Percentiles rank a stretch among this genome's conserved stretches.
These are phyloP conservation scores for Amanita rubescens DNA, from an alignment of 768 basidiomycete species.

Conservation along the genomic window DNA sequence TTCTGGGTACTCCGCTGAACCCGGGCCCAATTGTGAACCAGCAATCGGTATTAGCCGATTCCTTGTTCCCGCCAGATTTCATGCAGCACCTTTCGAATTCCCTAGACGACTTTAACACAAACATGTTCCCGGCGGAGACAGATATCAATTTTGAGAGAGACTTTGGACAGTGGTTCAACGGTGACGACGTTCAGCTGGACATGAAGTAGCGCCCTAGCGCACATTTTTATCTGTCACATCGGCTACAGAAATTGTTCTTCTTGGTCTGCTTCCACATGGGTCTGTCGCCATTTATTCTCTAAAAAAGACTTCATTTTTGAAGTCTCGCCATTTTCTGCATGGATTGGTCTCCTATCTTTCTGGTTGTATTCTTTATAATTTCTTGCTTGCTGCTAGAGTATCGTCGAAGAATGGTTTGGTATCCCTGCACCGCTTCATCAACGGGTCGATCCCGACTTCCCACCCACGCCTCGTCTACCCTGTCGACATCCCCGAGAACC, in stretches of 20 bases:
- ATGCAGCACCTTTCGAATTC: constrained; percentile 21
- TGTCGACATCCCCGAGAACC: neutral
- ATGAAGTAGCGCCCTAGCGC: constrained; percentile 27
- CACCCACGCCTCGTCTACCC: neutral
- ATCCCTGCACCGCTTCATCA: neutral
- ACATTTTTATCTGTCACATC: too few species aligned
- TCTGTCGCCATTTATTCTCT: neutral
- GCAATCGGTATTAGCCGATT: constrained; percentile 1
- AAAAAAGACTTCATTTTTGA: constrained; percentile 1
- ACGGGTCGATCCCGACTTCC: neutral
- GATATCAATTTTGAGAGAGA: constrained; percentile 65
- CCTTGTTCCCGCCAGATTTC: constrained; percentile 8
- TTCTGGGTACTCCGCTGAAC: constrained; percentile 5
- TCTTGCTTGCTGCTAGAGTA: constrained; percentile 3
- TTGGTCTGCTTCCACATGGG: neutral
- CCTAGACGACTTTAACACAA: constrained; percentile 35
- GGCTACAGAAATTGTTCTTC: neutral
- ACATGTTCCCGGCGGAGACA: constrained; percentile 36
- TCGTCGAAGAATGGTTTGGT: neutral
- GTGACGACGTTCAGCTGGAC: constrained; percentile 36
- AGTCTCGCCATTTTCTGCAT: neutral
- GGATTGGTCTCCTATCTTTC: neutral
- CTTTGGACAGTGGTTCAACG: constrained; percentile 72
- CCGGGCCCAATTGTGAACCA: constrained; percentile 3
- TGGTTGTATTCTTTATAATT: neutral